Evolutionary conservation across 225 moss, liverwort and hornwort species (phyloP), one percentile per base, ranked within the genome.

Genomic region (Polytrichum formosum): DNA sequence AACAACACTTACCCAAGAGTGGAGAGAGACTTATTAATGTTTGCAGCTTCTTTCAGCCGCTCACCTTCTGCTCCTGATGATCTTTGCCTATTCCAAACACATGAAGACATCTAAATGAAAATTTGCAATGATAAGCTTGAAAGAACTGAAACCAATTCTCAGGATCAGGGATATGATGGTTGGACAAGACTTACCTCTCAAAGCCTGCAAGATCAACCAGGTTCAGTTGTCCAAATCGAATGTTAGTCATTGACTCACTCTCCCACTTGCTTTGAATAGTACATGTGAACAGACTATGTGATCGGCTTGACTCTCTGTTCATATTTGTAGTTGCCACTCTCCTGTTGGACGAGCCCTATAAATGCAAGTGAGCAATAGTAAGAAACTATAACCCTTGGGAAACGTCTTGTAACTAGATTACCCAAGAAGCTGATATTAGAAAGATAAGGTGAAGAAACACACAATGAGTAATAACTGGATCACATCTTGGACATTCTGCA

Each of bases 251-350:
- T 53, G 94, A 80, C 66, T 97, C 93, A 31, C 82, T 70, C 70
- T 97, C 96, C 96, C 96, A 97, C 79, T 87, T 93, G 89, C 93
- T 97, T 79, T 97, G 90, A 67, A 97, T 92, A 27, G 92, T 92
- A 31, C 96, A 97, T 5, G 96, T 97, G 81, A 97, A 97, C 19
- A 97, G 93, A 53, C 96, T 93, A 22, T 97, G 96, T 69, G 96
- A 97, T 37, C 96, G 91, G 78, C 93, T 97, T 69, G 94, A 94
- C 86, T 97, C 96, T 71, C 93, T 82, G 83, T 97, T 97, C 93
- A 97, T 94, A 66, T 97, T 94, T 31, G 97, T 94, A 68, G 94
- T 86, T 25, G 94, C 97, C 80, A 97, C 97, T 69, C 79, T 94
- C 68, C 94, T 85, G 74, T 94, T 97, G 9, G 94, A 72, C 26